Conservation (phyloP, 2,329 filamentous ascomycete genomes). For the Colletotrichum filicis region DNA sequence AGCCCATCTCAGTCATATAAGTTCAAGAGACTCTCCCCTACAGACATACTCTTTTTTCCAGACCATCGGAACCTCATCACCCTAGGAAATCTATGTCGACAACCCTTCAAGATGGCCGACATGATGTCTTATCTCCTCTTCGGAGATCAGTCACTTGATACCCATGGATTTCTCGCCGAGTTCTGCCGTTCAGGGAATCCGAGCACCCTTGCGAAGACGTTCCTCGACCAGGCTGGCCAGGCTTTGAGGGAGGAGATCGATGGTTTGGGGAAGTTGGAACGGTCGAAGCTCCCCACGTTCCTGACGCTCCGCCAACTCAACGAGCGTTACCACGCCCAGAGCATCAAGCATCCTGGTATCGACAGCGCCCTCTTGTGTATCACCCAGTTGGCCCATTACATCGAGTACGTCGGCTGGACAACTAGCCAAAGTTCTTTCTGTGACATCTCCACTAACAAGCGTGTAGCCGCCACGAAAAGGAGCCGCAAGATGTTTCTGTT, state of each 20-base stretch:
- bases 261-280: constrained; percentile 64
- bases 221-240: constrained; percentile 67
- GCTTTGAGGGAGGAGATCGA: constrained; percentile 71
- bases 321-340: constrained; percentile 70
- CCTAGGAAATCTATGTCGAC: constrained; percentile 41
- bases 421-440: not conserved
- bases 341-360: constrained; percentile 67
- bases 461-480: constrained; percentile 61
- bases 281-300: constrained; percentile 70
- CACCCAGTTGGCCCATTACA: constrained; percentile 75
- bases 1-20: constrained; percentile 37
- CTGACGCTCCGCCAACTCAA: constrained; percentile 72
- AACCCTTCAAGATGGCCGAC: constrained; percentile 53
- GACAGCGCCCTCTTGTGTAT: constrained; percentile 74
- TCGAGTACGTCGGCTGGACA: constrained; percentile 63
- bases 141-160: constrained; percentile 77
- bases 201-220: constrained; percentile 67
- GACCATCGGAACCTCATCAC: constrained; percentile 34
- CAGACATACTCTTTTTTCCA: constrained; percentile 12
- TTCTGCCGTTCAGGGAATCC: constrained; percentile 58
- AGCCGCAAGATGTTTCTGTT: constrained; percentile 63
- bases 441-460: constrained; percentile 41
- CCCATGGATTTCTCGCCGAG: constrained; percentile 70
- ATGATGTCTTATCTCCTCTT: constrained; percentile 70
- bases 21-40: constrained; percentile 34